Evolutionary conservation across 148 eudicot genomes (phyloP), one percentile per base, ranked within the genome.

Genomic region (Fallopia convolvulus): DNA sequence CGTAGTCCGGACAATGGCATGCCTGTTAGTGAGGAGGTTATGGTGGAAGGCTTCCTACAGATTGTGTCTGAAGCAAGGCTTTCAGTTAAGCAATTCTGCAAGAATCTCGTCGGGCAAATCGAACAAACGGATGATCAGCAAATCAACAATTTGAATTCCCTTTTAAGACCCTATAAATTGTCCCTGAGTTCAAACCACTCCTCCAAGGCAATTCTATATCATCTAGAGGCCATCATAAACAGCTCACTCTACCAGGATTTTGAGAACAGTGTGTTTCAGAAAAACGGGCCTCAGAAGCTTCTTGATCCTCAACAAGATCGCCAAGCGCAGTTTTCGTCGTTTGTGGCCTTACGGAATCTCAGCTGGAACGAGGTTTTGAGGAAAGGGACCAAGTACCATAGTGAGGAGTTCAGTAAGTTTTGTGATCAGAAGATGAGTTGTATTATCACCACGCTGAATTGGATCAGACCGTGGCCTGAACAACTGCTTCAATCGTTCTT

Each of bases 391-490:
- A 95, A 92, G 66, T 92, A 87, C 65, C 91, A 95, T 75, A 90
- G 97, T 56, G 94, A 95, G 40, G 97, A 92, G 53, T 89, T 95
- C 70, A 92, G 99, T 75, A 85, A 80, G 80, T 95, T 92, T 14
- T 95, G 99, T 76, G 99, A 95, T 80, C 91, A 88, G 84, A 95
- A 91, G 82, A 95, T 95, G 99, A 92, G 90, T 78, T 85, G 84
- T 50, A 83, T 95, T 4, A 80, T 89, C 18, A 47, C 78, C 17
- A 83, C 88, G 2, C 82, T 95, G 23, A 89, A 84, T 77, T 91
- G 93, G 97, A 95, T 85, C 26, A 87, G 86, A 50, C 90, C 96
- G 13, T 95, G 99, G 99, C 86, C 99, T 2, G 97, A 95, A 78
- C 86, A 89, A 78, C 85, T 95, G 8, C 90, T 95, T 3, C 97